Evolutionary conservation across 2,329 filamentous ascomycete genomes (phyloP).

Genomic region (Malbranchea cinnamomea): DNA sequence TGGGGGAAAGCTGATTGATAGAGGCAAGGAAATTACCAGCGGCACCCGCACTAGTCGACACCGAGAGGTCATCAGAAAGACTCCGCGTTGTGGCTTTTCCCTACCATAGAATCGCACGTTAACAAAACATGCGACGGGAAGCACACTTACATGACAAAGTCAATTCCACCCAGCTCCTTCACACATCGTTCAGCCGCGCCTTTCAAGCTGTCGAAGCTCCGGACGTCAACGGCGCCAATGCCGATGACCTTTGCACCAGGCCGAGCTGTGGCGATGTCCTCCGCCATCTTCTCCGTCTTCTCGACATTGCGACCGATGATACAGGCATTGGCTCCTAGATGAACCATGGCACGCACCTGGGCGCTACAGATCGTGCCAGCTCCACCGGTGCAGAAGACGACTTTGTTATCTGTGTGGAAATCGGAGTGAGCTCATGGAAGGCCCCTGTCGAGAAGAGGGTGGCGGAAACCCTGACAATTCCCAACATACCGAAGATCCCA

Average conservation of each 20-base stretch:
- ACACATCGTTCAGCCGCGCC: slow-evolving; percentile 65
- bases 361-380: slow-evolving; percentile 88
- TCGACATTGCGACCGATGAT: slow-evolving; percentile 81
- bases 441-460: too few relatives aligned
- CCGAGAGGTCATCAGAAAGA: slow-evolving; percentile 1
- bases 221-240: slow-evolving; percentile 60
- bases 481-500: slow-evolving; percentile 65
- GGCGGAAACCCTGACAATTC: too few relatives aligned
- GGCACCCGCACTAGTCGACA: slow-evolving; percentile 58
- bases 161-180: slow-evolving; percentile 71
- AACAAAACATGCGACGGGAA: background rate
- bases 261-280: slow-evolving; percentile 67
- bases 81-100: background rate
- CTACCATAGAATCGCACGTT: background rate
- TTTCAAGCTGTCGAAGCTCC: slow-evolving; percentile 53
- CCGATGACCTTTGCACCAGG: slow-evolving; percentile 72
- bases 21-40: slow-evolving; percentile 92
- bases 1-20: slow-evolving; percentile 63
- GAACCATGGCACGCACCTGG: slow-evolving; percentile 80
- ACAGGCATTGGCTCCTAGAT: slow-evolving; percentile 82
- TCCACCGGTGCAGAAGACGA: slow-evolving; percentile 89
- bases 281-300: slow-evolving; percentile 70
- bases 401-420: slow-evolving; percentile 52
- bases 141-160: slow-evolving; percentile 67
- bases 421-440: too few relatives aligned